These are phyloP conservation scores for Mucor irregularis DNA, from an alignment of 371 early-diverging fungal species.

Conservation along the genomic window DNA sequence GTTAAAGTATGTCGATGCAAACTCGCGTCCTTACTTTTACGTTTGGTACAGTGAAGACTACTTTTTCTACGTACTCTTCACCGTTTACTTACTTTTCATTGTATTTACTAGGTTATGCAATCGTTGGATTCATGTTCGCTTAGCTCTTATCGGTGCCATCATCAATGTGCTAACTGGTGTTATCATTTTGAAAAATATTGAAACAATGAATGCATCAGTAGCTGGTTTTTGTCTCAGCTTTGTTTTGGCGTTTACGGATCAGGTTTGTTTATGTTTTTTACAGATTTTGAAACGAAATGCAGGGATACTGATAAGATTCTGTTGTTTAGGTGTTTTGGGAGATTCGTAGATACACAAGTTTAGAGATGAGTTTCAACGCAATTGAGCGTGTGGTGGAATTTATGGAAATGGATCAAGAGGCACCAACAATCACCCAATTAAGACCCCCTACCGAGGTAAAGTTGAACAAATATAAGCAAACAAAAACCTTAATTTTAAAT, in stretches of 20 bases:
- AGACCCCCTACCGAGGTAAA: constrained; percentile 53
- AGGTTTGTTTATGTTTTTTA: constrained; percentile 1
- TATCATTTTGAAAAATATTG: constrained; percentile 42
- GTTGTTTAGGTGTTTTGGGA: constrained; percentile 57
- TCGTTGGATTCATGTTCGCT: constrained; percentile 80
- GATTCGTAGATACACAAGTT: constrained; percentile 68
- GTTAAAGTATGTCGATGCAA: constrained; percentile 51
- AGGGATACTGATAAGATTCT: background rate
- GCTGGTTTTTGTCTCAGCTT: constrained; percentile 79
- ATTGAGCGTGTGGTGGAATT: constrained; percentile 89
- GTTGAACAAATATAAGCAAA: constrained; percentile 7
- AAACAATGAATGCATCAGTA: constrained; percentile 63
- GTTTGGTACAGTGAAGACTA: constrained; percentile 37
- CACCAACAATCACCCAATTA: constrained; percentile 52
- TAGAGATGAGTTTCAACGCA: constrained; percentile 83
- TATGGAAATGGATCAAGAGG: constrained; percentile 75
- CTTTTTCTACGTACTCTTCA: too few relatives aligned
- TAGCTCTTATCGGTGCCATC: constrained; percentile 62
- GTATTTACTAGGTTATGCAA: constrained; percentile 82
- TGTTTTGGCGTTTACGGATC: constrained; percentile 68
- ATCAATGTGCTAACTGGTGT: constrained; percentile 66
- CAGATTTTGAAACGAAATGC: background rate
- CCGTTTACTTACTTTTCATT: too few relatives aligned
- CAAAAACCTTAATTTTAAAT: background rate
- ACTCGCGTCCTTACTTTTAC: constrained; percentile 73